Base-by-base conservation (phyloP, 768 basidiomycete genomes). In the Cubamyces lactineus region DNA sequence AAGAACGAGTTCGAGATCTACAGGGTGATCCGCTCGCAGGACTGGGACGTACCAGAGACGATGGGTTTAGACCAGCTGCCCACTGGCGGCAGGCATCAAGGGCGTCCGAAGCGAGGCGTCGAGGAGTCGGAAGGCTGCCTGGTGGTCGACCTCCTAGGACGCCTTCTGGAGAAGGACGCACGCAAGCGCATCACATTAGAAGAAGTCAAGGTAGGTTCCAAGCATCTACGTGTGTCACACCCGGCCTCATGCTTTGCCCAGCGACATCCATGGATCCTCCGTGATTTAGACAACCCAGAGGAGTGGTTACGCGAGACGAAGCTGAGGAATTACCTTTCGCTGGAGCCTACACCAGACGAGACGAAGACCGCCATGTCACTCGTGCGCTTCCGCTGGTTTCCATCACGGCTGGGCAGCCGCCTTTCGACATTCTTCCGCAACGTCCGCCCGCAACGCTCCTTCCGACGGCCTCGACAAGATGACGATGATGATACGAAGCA, bases 111-210 rank as follows among this genome's bases (percentile, higher is more conserved):
- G 47, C 15, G 56, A 39, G 19, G 24, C 2, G 74, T 72, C 24
- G 73, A 78, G 42, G 70, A 72, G 19, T 77, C 80, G 1, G 85
- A 88, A 61, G 91, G 89, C 0, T 75, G 77, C 15, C 77, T 84
- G 34, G 86, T 91, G 47, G 80, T 95, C 53, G 79, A 84, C 64
- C 76, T 98, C 46, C 78, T 98, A n/a, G 80, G 86, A 50, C 78
- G 80, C 28, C 77, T 98, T 60, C 80, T 98, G 51, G 84, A 92
- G 74, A 98, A 97, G 78, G 88, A 95, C 66, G 82, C 82, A 5
- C 76, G 71, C 28, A 82, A 82, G 70, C 82, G 96, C 57, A 90
- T 96, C 53, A 88, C 86, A 19, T 81, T 98, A 45, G 83, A 86
- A 28, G 82, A 91, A 67, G 86, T 94, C 67, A 98, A 96, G 85